These are phyloP conservation scores for Cyanidiococcus yangmingshanensis DNA, from an alignment of 23 red algal genomes.

Conservation along the genomic window DNA sequence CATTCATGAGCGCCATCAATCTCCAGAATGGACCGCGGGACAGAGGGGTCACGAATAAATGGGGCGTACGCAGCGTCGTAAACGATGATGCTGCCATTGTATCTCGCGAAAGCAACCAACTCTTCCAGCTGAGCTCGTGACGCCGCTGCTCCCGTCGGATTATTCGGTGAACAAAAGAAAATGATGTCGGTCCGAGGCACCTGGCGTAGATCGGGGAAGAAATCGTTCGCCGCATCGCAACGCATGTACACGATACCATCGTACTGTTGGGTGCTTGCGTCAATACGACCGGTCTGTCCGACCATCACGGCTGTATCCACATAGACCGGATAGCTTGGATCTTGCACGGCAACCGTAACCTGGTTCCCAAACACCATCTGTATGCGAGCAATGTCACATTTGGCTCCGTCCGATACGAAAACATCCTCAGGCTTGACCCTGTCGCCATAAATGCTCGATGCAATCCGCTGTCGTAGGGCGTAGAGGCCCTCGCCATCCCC, in stretches of 20 bases:
- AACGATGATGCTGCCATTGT: conserved; percentile 90
- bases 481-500: conserved; percentile 59
- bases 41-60: conserved; percentile 58
- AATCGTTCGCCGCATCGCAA: conserved; percentile 78
- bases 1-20: conserved; percentile 63
- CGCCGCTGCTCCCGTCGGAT: conserved; percentile 92
- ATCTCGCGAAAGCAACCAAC: conserved; percentile 75
- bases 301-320: conserved; percentile 93
- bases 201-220: conserved; percentile 80
- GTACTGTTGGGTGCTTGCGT: conserved; percentile 47
- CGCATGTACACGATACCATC: conserved; percentile 82
- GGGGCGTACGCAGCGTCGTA: conserved; percentile 98
- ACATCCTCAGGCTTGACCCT: conserved; percentile 63
- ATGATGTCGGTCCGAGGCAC: conserved; percentile 83
- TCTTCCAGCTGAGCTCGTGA: conserved; percentile 53
- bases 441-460: conserved; percentile 51
- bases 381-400: conserved; percentile 84
- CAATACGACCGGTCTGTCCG: conserved; percentile 63
- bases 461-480: conserved; percentile 54
- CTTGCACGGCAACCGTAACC: conserved; percentile 81
- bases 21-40: conserved; percentile 84
- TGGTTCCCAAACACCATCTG: conserved; percentile 84
- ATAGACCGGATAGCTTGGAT: conserved; percentile 96
- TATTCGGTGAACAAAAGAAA: conserved; percentile 99
- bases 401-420: conserved; percentile 93